A percentile compares a stretch with the other conserved stretches of the same genome.
Conservation (phyloP, 2,329 filamentous ascomycete genomes). For the Emergomyces pasteurianus region DNA sequence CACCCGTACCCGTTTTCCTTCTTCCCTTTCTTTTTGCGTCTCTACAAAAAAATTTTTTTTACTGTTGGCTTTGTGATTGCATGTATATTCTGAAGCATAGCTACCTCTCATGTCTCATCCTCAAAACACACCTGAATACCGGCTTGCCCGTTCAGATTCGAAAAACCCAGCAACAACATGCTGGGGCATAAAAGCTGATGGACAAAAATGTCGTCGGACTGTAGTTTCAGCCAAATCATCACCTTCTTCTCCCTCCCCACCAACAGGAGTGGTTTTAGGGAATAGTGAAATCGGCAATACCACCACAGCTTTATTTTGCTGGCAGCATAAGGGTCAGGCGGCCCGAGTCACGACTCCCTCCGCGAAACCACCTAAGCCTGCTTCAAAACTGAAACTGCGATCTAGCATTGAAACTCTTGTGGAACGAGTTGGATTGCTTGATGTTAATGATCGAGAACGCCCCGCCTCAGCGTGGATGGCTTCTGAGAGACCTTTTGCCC, state of each 20-base stretch:
- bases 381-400: slow-evolving; percentile 50
- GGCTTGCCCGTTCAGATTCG: slow-evolving; percentile 68
- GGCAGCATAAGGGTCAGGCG: slow-evolving; percentile 90
- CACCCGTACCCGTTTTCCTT: background rate
- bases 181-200: slow-evolving; percentile 69
- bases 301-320: slow-evolving; percentile 56
- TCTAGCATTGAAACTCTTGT: slow-evolving; percentile 81
- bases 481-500: background rate
- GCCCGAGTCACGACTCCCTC: slow-evolving; percentile 10
- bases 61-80: background rate
- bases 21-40: background rate
- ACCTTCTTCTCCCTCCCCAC: slow-evolving; percentile 18
- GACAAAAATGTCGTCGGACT: slow-evolving; percentile 69
- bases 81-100: background rate
- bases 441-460: slow-evolving; percentile 37
- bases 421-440: slow-evolving; percentile 63
- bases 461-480: background rate
- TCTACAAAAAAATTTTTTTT: background rate
- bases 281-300: slow-evolving; percentile 9
- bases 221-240: slow-evolving; percentile 31
- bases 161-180: slow-evolving; percentile 76
- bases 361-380: slow-evolving; percentile 36
- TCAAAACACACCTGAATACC: slow-evolving; percentile 66
- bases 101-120: slow-evolving; percentile 49
- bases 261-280: slow-evolving; percentile 4